Conservation (phyloP, 352 stramenopile genomes). For the Phytophthora agathidicida region DNA sequence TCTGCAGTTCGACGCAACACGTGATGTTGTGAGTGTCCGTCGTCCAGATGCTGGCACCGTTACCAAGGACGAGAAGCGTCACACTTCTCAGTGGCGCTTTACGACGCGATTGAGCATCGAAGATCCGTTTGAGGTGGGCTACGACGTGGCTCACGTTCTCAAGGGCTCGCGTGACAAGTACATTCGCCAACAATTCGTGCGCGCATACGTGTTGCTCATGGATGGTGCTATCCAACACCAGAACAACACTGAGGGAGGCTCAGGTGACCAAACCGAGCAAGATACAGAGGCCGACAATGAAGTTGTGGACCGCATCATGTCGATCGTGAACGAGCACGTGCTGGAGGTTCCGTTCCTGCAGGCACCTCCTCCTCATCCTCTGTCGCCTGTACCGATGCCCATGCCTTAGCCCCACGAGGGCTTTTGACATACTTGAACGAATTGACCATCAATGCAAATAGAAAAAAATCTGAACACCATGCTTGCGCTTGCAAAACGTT, state of each 20-base stretch:
- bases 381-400: constrained; percentile 26
- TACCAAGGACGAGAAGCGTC: constrained; percentile 80
- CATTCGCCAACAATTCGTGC: constrained; percentile 84
- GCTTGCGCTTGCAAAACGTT: constrained; percentile 17
- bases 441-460: constrained; percentile 28
- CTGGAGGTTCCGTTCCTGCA: constrained; percentile 51
- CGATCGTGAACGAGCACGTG: constrained; percentile 45
- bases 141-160: constrained; percentile 97
- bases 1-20: constrained; percentile 70
- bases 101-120: constrained; percentile 93
- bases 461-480: constrained; percentile 28
- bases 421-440: constrained; percentile 33
- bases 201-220: constrained; percentile 70
- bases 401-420: constrained; percentile 18
- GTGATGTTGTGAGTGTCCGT: constrained; percentile 71
- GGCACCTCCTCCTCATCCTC: constrained; percentile 15
- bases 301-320: constrained; percentile 40
- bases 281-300: constrained; percentile 7
- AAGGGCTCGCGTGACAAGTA: constrained; percentile 89
- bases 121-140: constrained; percentile 98
- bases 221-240: constrained; percentile 42
- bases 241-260: constrained; percentile 5
- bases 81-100: constrained; percentile 69
- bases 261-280: constrained; percentile 1
- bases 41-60: constrained; percentile 58